These are phyloP conservation scores for Tolypocladium guangdongense DNA, from an alignment of 2,329 filamentous ascomycete genomes.

Conservation along the genomic window DNA sequence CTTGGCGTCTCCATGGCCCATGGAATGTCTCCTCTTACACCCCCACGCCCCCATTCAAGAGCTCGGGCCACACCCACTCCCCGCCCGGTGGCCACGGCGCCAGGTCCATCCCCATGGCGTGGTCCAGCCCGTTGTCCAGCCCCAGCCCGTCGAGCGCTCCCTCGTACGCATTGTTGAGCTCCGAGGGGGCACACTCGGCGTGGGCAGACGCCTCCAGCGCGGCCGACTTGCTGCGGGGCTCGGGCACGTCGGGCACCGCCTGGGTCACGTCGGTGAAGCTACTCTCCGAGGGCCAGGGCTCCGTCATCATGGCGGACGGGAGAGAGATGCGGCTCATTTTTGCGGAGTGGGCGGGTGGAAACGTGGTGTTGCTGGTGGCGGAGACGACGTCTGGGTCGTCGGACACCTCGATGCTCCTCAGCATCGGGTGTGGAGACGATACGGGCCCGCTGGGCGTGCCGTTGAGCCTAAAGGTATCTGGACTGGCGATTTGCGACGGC, in stretches of 20 bases:
- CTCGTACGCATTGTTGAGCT: constrained; percentile 40
- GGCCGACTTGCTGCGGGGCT: constrained; percentile 4
- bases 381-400: constrained; percentile 15
- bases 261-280: neutral
- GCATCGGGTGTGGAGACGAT: constrained; percentile 8
- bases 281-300: neutral
- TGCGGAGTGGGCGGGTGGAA: constrained; percentile 7
- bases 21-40: constrained; percentile 7
- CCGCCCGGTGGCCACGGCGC: constrained; percentile 23
- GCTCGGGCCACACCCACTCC: constrained; percentile 21
- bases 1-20: neutral
- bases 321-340: constrained; percentile 12
- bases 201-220: constrained; percentile 6
- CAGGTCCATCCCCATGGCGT: constrained; percentile 30
- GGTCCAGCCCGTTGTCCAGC: constrained; percentile 31
- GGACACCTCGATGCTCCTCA: constrained; percentile 14
- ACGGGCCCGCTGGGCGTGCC: too few relatives aligned
- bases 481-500: constrained; percentile 6
- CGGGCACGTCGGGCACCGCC: neutral
- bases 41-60: constrained; percentile 19
- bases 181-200: constrained; percentile 23
- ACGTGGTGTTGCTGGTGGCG: neutral
- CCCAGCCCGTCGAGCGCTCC: constrained; percentile 36
- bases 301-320: constrained; percentile 3
- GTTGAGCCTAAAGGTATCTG: constrained; percentile 6